Percentiles rank a stretch among this genome's conserved stretches.
Evolutionary conservation across 306 rosid genomes (phyloP).

Genomic region (Cucurbita ficifolia): DNA sequence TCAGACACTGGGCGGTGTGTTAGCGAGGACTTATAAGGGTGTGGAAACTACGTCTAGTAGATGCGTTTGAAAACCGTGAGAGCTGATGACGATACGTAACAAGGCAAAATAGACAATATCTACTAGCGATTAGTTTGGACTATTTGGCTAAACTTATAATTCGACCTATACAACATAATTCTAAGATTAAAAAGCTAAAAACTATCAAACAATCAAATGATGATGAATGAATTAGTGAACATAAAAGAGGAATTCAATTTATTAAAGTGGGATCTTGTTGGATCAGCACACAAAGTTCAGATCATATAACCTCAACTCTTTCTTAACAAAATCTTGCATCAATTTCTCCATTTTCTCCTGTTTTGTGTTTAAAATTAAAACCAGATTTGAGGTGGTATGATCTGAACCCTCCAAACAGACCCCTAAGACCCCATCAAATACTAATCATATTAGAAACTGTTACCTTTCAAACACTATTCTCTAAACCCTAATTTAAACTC

Average conservation of each 20-base stretch:
- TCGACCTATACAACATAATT: too few relatives aligned
- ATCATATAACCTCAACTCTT: conserved; percentile 11
- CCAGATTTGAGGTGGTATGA: conserved; percentile 10
- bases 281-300: conserved; percentile 7
- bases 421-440: not conserved
- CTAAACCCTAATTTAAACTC: conserved; percentile 7
- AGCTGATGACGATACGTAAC: too few relatives aligned
- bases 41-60: too few relatives aligned
- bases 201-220: too few relatives aligned
- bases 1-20: too few relatives aligned
- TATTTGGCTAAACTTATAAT: too few relatives aligned
- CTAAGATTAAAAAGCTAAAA: too few relatives aligned
- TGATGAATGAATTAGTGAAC: not conserved
- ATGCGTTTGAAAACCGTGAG: too few relatives aligned
- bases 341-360: not conserved
- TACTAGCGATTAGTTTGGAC: too few relatives aligned
- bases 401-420: conserved; percentile 5
- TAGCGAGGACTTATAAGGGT: too few relatives aligned
- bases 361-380: not conserved
- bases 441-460: not conserved
- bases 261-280: not conserved
- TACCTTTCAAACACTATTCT: not conserved
- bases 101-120: too few relatives aligned
- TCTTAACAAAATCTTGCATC: not conserved
- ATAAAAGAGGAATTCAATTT: not conserved